phyloP scores from a whole-genome alignment of 371 early-diverging fungal species.

The Circinella minor region DNA sequence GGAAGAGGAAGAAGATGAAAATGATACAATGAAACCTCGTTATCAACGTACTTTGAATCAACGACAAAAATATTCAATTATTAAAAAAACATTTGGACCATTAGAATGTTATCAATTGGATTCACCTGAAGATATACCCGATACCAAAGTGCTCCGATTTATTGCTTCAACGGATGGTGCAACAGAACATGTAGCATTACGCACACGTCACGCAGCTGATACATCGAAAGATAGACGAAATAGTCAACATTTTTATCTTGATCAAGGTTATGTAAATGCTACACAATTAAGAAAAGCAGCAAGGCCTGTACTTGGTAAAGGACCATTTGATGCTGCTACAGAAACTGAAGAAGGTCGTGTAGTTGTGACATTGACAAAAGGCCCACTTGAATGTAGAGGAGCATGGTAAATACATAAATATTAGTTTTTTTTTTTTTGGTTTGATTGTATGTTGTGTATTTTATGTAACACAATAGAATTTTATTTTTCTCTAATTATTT shows the following conservation, averaged over 20 bases:
- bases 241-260: slow-evolving; percentile 38
- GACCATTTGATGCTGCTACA: slow-evolving; percentile 47
- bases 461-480: neutral
- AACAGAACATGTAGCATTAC: slow-evolving; percentile 34
- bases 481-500: neutral
- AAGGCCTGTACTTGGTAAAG: slow-evolving; percentile 51
- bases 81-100: slow-evolving; percentile 26
- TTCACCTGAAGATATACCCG: slow-evolving; percentile 38
- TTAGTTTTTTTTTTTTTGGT: neutral
- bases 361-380: slow-evolving; percentile 31
- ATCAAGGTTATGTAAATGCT: slow-evolving; percentile 59
- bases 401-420: slow-evolving; percentile 40
- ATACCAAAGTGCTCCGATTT: slow-evolving; percentile 38
- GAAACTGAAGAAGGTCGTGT: slow-evolving; percentile 24
- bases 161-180: slow-evolving; percentile 41
- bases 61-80: slow-evolving; percentile 15
- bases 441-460: neutral
- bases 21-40: too few relatives aligned
- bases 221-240: slow-evolving; percentile 19
- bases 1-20: too few relatives aligned
- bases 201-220: slow-evolving; percentile 34
- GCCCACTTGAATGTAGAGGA: slow-evolving; percentile 54
- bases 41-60: too few relatives aligned
- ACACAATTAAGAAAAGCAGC: slow-evolving; percentile 59
- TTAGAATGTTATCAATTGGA: slow-evolving; percentile 36